These are phyloP conservation scores for Kwoniella bestiolae DNA, from an alignment of 768 basidiomycete species.

Conservation along the genomic window DNA sequence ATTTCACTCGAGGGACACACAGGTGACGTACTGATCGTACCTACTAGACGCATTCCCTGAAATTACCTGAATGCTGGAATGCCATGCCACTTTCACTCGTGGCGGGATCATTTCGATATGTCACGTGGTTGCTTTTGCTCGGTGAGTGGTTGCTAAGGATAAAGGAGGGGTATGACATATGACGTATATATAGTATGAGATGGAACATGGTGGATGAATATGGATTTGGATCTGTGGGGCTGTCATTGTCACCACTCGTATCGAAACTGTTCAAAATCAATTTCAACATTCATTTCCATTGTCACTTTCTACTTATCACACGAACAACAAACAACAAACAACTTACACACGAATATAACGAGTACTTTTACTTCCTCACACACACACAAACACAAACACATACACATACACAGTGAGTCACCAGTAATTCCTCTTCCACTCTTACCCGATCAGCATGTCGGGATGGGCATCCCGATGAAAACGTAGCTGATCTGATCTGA, in stretches of 20 bases:
- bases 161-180: neutral
- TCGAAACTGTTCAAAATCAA: neutral
- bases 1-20: too few species aligned
- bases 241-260: too few species aligned
- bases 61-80: neutral
- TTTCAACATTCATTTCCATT: neutral
- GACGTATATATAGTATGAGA: neutral
- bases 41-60: neutral
- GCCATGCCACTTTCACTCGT: neutral
- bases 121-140: neutral
- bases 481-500: too few species aligned
- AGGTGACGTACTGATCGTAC: constrained; percentile 14
- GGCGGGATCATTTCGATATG: neutral
- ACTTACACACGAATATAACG: constrained; percentile 1
- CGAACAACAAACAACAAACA: neutral
- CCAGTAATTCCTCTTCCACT: neutral
- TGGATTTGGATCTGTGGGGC: neutral
- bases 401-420: constrained; percentile 13
- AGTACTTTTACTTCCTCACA: neutral
- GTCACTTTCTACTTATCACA: neutral
- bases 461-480: neutral
- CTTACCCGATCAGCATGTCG: neutral
- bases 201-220: neutral
- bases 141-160: neutral
- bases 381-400: constrained; percentile 5